Evolutionary conservation across 805 yeast genomes (phyloP), one percentile per base, ranked within the genome.

Genomic region (Nakazawaea siamensis): DNA sequence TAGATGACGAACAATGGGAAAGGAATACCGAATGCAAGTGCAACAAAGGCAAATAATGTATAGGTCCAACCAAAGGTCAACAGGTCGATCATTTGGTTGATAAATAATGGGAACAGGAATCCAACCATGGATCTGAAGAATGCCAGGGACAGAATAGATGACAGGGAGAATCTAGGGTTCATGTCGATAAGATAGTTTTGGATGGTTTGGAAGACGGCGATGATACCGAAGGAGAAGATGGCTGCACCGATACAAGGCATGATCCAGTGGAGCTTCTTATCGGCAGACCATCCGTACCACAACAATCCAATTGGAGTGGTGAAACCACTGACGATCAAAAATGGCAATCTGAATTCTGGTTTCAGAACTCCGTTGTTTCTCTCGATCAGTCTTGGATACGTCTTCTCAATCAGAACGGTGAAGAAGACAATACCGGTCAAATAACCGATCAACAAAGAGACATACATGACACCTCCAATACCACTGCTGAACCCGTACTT

Each of bases 281-380:
- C 59, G 2, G 81, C 78, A 23, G 78, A 67, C 87, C 86, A 80
- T 12, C 86, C 87, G 46, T 73, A 77, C 74, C 83, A 74, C 40
- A 80, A 58, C 27, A 79, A 56, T 0, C 85, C 86, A 11, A 64
- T 60, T 0, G 85, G 77, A 42, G 74, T 64, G 13, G 67, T 47
- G 24, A 77, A 42, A 1, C 80, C 75, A 14, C 70, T 58, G 12
- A 60, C 52, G 41, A 73, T 59, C 27, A 77, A 50, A 35, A 68
- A 56, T 11, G 78, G 78, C 20, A 79, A 49, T 31, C 82, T 57
- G 49, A 52, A 76, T 48, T 79, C 86, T 1, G 85, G 85, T 41
- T 70, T 70, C 9, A 72, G 46, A 10, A 70, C 70, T 7, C 82
- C 82, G 14, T 58, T 58, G 43, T 75, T 73, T 29, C 48, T 52